Conservation (phyloP, 2,329 filamentous ascomycete species). For the Metarhizium guizhouense region DNA sequence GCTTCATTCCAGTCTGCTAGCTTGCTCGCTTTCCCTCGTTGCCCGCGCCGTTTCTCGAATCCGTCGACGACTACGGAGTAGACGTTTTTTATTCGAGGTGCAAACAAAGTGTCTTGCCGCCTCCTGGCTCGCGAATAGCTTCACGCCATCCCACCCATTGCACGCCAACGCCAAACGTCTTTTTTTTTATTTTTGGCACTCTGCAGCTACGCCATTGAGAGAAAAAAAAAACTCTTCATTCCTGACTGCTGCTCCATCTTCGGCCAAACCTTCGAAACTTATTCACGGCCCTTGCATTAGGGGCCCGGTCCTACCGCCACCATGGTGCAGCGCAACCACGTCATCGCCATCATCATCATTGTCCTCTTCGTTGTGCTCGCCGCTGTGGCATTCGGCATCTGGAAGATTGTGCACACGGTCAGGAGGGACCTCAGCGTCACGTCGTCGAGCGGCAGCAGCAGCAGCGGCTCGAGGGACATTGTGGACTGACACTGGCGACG, state of each 20-base stretch:
- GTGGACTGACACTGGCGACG: slow-evolving; percentile 11
- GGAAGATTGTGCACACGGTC: slow-evolving; percentile 47
- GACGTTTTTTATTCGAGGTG: too few species aligned
- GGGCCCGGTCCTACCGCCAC: slow-evolving; percentile 10
- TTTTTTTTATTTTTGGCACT: too few species aligned
- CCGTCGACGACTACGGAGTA: too few species aligned
- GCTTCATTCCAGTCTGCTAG: slow-evolving; percentile 7
- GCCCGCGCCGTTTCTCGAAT: background rate
- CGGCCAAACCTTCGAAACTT: too few species aligned
- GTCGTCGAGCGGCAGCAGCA: slow-evolving; percentile 20
- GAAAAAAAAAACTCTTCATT: too few species aligned
- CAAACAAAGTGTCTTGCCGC: background rate
- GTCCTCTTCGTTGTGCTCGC: slow-evolving; percentile 55
- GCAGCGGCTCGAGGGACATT: slow-evolving; percentile 15
- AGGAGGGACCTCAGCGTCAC: slow-evolving; percentile 33
- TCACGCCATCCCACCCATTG: background rate
- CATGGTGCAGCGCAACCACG: slow-evolving; percentile 57
- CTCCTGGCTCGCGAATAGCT: background rate
- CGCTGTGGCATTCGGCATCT: slow-evolving; percentile 54
- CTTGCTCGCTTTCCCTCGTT: background rate
- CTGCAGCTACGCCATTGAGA: too few species aligned
- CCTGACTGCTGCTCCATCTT: too few species aligned
- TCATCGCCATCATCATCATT: slow-evolving; percentile 61
- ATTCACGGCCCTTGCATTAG: background rate
- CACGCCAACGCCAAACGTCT: background rate